Conservation (phyloP, 2,329 filamentous ascomycete species). For the Phyllosticta ampelicida region DNA sequence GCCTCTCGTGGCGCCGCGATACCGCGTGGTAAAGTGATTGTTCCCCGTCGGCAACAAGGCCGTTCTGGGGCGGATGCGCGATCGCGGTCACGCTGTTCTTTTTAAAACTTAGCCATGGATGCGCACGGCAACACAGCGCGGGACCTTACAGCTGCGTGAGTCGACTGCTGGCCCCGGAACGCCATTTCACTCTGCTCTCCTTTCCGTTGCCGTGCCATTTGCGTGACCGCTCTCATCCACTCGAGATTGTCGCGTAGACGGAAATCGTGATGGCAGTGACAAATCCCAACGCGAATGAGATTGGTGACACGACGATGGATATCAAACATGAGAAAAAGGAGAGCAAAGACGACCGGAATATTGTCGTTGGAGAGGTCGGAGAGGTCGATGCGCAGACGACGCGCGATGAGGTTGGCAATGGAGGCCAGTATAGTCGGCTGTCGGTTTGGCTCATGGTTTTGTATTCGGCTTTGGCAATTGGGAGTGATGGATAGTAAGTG, state of each 20-base stretch:
- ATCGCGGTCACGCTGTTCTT: neutral
- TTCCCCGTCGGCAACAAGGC: neutral
- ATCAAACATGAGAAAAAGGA: neutral
- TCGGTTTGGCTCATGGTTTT: slow-evolving; percentile 21
- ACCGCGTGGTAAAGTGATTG: neutral
- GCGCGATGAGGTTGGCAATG: neutral
- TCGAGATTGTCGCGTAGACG: neutral
- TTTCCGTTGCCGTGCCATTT: no score
- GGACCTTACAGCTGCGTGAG: neutral
- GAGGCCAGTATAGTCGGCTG: neutral
- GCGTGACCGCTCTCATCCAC: no score
- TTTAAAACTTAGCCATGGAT: neutral
- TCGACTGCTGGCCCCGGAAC: neutral
- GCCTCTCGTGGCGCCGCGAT: neutral
- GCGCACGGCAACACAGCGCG: neutral
- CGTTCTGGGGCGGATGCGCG: neutral
- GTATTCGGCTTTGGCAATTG: slow-evolving; percentile 26
- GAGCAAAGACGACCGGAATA: neutral
- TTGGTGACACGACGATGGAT: neutral
- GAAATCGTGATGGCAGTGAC: neutral
- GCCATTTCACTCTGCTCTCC: no score
- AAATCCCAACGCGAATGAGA: neutral
- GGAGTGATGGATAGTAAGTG: slow-evolving; percentile 22
- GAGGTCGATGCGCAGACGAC: neutral
- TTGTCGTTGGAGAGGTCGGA: neutral